A percentile compares a stretch with the other conserved stretches of the same genome.
Evolutionary conservation across 257 asterid genomes (phyloP).

Genomic region (Lycium ferocissimum): DNA sequence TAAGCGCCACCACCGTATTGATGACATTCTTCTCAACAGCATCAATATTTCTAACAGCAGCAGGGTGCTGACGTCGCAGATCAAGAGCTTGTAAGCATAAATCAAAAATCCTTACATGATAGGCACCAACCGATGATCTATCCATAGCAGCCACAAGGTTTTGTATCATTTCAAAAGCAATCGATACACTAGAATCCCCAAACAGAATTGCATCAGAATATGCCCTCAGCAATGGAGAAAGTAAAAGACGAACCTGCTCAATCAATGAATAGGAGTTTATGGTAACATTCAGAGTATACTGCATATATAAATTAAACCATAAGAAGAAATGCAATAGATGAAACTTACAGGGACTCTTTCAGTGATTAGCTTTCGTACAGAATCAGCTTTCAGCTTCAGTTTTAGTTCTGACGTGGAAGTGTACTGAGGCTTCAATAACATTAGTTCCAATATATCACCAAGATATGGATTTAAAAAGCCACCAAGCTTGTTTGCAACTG

Average conservation of each 20-base stretch:
- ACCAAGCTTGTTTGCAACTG: conserved; percentile 79
- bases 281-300: background rate
- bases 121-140: conserved; percentile 67
- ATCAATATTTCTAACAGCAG: conserved; percentile 58
- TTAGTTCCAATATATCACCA: conserved; percentile 63
- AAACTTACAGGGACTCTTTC: conserved; percentile 80
- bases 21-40: conserved; percentile 75
- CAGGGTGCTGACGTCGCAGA: conserved; percentile 72
- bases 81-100: conserved; percentile 89
- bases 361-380: conserved; percentile 74
- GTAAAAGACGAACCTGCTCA: conserved; percentile 81
- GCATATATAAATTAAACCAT: background rate
- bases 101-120: conserved; percentile 79
- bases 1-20: conserved; percentile 63
- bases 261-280: conserved; percentile 20
- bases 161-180: conserved; percentile 73
- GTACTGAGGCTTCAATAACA: conserved; percentile 72
- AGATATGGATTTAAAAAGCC: conserved; percentile 82
- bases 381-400: conserved; percentile 70
- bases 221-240: conserved; percentile 69
- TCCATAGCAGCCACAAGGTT: conserved; percentile 76
- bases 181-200: conserved; percentile 75
- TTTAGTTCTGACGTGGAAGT: conserved; percentile 56
- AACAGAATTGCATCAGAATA: conserved; percentile 63
- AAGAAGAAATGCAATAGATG: conserved; percentile 8